Conservation (phyloP, 1,284 basidiomycete species). For the Tilletia indica region DNA sequence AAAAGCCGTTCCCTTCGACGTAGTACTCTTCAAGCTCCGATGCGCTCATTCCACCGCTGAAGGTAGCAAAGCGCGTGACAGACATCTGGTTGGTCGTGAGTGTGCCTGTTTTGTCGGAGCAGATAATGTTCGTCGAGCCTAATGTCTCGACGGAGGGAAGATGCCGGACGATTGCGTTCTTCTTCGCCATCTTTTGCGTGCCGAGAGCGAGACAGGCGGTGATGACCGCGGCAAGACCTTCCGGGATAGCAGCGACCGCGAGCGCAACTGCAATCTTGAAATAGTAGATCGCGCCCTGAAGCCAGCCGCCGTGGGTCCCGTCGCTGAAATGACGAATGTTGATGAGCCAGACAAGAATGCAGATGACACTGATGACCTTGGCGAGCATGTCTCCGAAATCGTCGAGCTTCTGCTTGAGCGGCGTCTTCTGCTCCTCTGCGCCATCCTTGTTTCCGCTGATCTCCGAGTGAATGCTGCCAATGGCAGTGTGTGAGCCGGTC, state of each 20-base stretch:
- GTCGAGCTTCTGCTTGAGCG: constrained; percentile 89
- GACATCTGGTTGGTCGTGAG: constrained; percentile 96
- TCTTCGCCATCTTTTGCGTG: constrained; percentile 96
- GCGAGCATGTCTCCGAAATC: constrained; percentile 94
- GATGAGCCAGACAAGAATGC: constrained; percentile 90
- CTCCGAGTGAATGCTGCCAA: constrained; percentile 90
- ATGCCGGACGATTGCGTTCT: constrained; percentile 92
- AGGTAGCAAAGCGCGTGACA: constrained; percentile 62
- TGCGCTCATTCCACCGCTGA: constrained; percentile 69
- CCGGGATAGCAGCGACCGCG: constrained; percentile 61
- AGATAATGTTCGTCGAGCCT: constrained; percentile 77
- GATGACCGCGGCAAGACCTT: constrained; percentile 86
- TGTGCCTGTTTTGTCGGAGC: constrained; percentile 58
- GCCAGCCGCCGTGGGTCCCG: constrained; percentile 78
- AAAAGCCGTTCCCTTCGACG: constrained; percentile 85
- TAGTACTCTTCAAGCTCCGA: constrained; percentile 67
- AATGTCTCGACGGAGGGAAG: constrained; percentile 94
- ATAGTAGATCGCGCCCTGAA: constrained; percentile 93
- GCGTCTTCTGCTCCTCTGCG: constrained; percentile 72
- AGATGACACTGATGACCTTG: constrained; percentile 92
- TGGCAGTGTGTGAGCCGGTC: constrained; percentile 81
- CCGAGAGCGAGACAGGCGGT: constrained; percentile 93
- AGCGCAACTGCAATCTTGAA: constrained; percentile 96
- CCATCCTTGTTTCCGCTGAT: constrained; percentile 59
- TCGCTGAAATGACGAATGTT: constrained; percentile 92